A percentile compares a stretch with the other conserved stretches of the same genome.
Conservation (phyloP, 1,284 basidiomycete species). For the Ganoderma resinaceum region DNA sequence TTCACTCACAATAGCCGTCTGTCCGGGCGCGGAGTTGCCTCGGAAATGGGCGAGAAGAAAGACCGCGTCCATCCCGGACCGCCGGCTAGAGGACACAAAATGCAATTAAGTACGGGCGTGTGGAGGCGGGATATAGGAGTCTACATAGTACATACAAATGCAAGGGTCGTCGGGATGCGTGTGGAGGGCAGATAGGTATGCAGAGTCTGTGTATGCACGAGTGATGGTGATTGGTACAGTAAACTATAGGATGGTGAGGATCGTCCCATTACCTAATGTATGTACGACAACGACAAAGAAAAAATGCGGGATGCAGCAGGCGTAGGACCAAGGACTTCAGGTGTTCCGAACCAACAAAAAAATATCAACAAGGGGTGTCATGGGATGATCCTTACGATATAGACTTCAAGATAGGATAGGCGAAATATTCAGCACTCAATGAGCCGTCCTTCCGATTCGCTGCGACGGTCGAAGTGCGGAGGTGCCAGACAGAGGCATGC, state of each 20-base stretch:
- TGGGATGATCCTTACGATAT: conserved; percentile 6
- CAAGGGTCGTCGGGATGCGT: not conserved
- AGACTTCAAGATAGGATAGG: conserved; percentile 3
- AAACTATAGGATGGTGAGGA: conserved; percentile 6
- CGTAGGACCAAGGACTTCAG: not conserved
- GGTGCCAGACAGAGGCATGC: not conserved
- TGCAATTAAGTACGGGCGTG: not conserved
- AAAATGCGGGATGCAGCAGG: conserved; percentile 1
- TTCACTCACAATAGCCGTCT: not conserved
- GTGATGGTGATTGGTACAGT: not conserved
- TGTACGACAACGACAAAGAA: not conserved
- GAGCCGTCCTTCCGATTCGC: not conserved
- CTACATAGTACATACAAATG: conserved; percentile 6
- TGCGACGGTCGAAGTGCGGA: not conserved
- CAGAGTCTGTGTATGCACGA: not conserved
- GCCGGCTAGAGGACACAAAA: not conserved
- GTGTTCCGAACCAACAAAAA: not conserved
- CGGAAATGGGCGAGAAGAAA: not conserved
- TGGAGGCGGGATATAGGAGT: conserved; percentile 2
- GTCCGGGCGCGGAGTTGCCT: not conserved
- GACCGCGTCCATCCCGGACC: not conserved
- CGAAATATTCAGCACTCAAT: not conserved
- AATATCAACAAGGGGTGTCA: not conserved
- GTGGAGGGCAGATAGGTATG: not conserved
- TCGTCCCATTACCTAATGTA: conserved; percentile 8